Conservation (phyloP, 148 eudicot genomes). For the Cornus controversa region DNA sequence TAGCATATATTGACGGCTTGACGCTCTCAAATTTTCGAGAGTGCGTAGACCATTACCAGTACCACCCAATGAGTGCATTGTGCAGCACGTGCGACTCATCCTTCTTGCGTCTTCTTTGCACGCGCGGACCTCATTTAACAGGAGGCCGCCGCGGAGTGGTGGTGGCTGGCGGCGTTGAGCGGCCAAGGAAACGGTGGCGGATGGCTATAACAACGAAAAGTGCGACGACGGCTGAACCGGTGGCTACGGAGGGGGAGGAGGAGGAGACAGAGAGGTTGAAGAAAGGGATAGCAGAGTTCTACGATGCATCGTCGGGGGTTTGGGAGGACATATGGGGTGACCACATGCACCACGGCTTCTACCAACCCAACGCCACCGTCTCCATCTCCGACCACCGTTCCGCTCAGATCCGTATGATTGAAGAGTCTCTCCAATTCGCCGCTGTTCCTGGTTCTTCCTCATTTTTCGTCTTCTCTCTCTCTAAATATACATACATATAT, state of each 20-base stretch:
- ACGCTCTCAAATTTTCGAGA: too few relatives aligned
- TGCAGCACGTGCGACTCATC: too few relatives aligned
- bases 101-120: conserved; percentile 13
- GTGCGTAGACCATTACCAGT: too few relatives aligned
- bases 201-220: background rate
- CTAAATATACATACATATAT: background rate
- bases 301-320: conserved; percentile 79
- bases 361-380: conserved; percentile 39
- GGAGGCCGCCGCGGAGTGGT: background rate
- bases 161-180: background rate
- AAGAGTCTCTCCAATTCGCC: conserved; percentile 76
- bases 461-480: background rate
- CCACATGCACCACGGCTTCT: conserved; percentile 95
- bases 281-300: conserved; percentile 82
- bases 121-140: conserved; percentile 1
- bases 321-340: conserved; percentile 99
- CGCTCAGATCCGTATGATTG: conserved; percentile 97
- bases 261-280: conserved; percentile 30
- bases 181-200: background rate
- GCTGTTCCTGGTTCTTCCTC: conserved; percentile 47
- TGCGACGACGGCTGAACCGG: background rate
- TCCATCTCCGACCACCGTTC: conserved; percentile 61
- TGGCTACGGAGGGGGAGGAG: conserved; percentile 12
- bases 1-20: too few relatives aligned
- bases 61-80: too few relatives aligned